Evolutionary conservation across 805 yeast species (phyloP), one percentile per base, ranked within the genome.

Genomic region (Metschnikowia aberdeeniae): DNA sequence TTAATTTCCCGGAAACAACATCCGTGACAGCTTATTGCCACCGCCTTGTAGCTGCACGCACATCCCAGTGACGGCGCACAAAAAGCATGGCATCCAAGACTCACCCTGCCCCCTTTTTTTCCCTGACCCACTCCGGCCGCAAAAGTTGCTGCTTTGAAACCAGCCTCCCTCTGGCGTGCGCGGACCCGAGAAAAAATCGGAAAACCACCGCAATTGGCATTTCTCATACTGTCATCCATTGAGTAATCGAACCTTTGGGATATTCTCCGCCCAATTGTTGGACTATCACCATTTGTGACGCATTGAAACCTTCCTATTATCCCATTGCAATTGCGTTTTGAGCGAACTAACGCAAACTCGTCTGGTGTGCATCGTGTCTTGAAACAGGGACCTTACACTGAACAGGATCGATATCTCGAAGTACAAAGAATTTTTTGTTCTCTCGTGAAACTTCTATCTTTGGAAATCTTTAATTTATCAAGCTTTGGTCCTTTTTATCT

Each of bases 141-240:
- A 39, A 31, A 31, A 39, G 29, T 39, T 39, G 36, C 42, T 39
- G 35, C 36, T 31, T 22, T 30, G 29, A 39, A 39, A 30, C 42
- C 29, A 39, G 42, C 42, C 35, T 39, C 35, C 40, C 41, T 31
- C 42, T 39, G 42, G 42, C 42, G 42, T 39, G 42, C 42, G 42
- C 42, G 42, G 30, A 31, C 42, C 32, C 20, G 31, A 39, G 42
- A 39, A 39, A 39, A 39, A 39, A 31, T 13, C 30, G 30, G 42
- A 39, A 31, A 39, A 39, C 42, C 31, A 39, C 26, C 34, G 22
- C 35, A 20, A 39, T 6, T 32, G 14, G 29, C 36, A 20, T 39
- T 37, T 22, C 40, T 24, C 40, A 37, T 19, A 28, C 8, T 5
- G 13, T 14, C 40, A 22, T 37, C 40, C 22, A 32, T 37, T n/a